Base-by-base conservation (phyloP, 2,329 filamentous ascomycete genomes). In the Stachybotrys elegans region DNA sequence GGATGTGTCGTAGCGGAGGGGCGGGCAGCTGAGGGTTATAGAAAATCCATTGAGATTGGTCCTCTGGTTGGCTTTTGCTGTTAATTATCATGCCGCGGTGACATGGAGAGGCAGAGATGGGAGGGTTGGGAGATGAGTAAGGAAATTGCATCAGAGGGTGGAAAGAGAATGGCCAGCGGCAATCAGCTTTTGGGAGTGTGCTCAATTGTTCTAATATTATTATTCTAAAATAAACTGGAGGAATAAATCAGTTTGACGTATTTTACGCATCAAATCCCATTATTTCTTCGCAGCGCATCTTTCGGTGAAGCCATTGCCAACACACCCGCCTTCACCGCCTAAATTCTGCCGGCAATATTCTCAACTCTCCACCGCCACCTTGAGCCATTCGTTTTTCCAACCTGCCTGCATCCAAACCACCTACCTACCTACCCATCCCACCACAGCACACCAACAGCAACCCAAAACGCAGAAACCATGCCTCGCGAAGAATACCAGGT, bases 401-500 rank as follows among this genome's bases (percentile, higher is more conserved):
- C 31, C 31, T 32, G 6, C 29, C 12, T 32, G 14, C 12, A 6
- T 14, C 36, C 21, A 29, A 29, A 29, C 25, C 25, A 29, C 31
- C 37, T 12, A 44, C 14, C 20, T 29, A 27, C 37, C 6, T 29
- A n/a, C 12, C 6, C 16, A 31, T 38, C 44, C 38, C 27, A 35
- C 20, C 27, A 22, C 46, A 20, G 19, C 19, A 14, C 20, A 39
- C 27, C 22, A 27, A 32, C 17, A 39, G 32, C 39, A 17, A 37
- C 22, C 36, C n/a, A 37, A 40, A 14, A 46, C n/a, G 46, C 4
- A 20, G 12, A 14, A 38, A 53, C 39, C 22, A 71, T 86, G 79
- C 83, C 82, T 46, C 84, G 86, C 69, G 87, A 91, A 77, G 76
- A 81, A 51, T 92, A 91, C 71, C 82, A 87, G 59, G 79, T 88